Base-by-base conservation (phyloP, 441 rosid genomes). In the Raphanus hybrid region DNA sequence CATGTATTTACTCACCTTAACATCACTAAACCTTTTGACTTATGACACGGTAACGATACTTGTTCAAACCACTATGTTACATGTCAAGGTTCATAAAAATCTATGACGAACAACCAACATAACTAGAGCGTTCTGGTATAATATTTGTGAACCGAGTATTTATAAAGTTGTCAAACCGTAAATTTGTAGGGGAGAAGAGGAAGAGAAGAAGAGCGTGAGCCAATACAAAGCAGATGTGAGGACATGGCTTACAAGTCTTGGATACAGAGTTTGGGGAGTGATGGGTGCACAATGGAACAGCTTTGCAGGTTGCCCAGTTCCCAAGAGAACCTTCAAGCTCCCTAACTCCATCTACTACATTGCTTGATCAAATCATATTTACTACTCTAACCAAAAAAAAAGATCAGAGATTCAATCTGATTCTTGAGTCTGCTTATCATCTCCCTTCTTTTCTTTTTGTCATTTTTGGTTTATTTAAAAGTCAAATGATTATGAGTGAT, bases 211-310 rank as follows among this genome's bases (percentile, higher is more conserved):
- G 84, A 81, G 84, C 71, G 88, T 88, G 82, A 81, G 84, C 29
- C 85, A 87, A 32, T 94, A 89, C 91, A 94, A 89, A 82, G 79
- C 88, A 14, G 75, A 83, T 41, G 87, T 70, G 69, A 93, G 97
- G 71, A 43, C 79, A 55, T 81, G 52, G 74, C 62, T 93, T 65
- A 77, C 78, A 45, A 77, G 86, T 29, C 85, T 86, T 74, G 96
- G 96, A 0, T 92, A 87, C 78, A 82, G 89, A 62, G 84, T 94
- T 2, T 92, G 92, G 97, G 96, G 91, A 37, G 87, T 86, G 34
- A 75, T 89, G 76, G 96, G 94, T 64, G 88, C 93, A 72, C 98
- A 92, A 39, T 90, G 92, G 92, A 92, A 89, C 86, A 88, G 96
- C 35, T 71, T 93, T 32, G 78, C 80, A 3, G 98, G 98, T 18